A percentile compares a stretch with the other conserved stretches of the same genome.
These are phyloP conservation scores for Chlorella vulgaris DNA, from an alignment of 139 green algal genomes.

Conservation along the genomic window DNA sequence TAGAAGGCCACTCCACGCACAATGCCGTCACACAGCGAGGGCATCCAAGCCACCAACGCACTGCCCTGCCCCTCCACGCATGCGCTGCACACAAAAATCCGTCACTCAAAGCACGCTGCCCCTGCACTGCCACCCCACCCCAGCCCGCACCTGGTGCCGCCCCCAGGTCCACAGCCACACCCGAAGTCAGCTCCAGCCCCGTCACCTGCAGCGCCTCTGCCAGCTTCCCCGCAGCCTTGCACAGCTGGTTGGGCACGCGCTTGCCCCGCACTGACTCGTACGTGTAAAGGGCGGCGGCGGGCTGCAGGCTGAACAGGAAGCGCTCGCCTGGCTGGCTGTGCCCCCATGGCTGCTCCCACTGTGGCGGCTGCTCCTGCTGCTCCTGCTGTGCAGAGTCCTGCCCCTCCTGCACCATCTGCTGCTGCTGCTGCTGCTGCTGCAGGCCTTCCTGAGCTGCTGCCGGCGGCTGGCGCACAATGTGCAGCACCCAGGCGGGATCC, in stretches of 20 bases:
- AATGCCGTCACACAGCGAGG: too few species aligned
- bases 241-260: constrained; percentile 19
- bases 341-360: too few species aligned
- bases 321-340: neutral
- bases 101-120: too few species aligned
- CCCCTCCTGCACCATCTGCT: neutral
- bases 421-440: neutral
- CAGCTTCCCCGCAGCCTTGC: constrained; percentile 25
- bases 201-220: constrained; percentile 12
- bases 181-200: neutral
- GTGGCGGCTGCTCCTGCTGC: constrained; percentile 3
- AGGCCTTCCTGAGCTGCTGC: neutral
- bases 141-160: constrained; percentile 15
- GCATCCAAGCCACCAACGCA: too few species aligned
- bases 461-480: neutral
- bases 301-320: constrained; percentile 26
- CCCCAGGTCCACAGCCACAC: constrained; percentile 9
- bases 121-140: too few species aligned
- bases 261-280: neutral
- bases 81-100: too few species aligned
- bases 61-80: too few species aligned
- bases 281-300: neutral
- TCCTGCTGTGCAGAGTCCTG: neutral
- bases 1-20: too few species aligned
- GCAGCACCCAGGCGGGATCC: constrained; percentile 14